Percentiles rank a stretch among this genome's conserved stretches.
Conservation (phyloP, 225 moss, liverwort and hornwort species). For the Climacium dendroides region DNA sequence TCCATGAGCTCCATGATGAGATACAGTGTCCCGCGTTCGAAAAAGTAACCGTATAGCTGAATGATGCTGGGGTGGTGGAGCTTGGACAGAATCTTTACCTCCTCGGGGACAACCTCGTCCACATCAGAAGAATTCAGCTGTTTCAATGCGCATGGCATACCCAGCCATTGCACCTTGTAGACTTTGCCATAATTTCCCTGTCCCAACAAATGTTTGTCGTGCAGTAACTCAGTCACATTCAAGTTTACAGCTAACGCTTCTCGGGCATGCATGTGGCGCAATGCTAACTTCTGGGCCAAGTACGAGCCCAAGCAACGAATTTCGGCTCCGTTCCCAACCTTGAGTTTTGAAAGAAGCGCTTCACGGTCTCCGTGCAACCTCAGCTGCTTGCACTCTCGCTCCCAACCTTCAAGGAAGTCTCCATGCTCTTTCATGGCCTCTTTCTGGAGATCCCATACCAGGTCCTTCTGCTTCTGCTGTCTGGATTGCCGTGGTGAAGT, state of each 20-base stretch:
- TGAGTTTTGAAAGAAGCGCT: slow-evolving; percentile 7
- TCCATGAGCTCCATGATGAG: slow-evolving; percentile 31
- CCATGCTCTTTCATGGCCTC: slow-evolving; percentile 15
- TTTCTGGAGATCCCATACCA: background rate
- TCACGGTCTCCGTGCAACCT: background rate
- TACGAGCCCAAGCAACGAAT: background rate
- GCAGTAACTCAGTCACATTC: background rate
- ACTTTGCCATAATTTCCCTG: slow-evolving; percentile 7
- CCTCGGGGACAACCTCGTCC: background rate
- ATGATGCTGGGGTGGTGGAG: slow-evolving; percentile 30
- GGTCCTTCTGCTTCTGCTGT: slow-evolving; percentile 6
- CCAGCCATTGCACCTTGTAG: slow-evolving; percentile 12
- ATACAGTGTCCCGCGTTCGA: background rate
- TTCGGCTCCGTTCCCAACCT: background rate
- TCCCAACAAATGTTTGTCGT: background rate
- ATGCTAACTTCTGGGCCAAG: slow-evolving; percentile 11
- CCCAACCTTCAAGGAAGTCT: slow-evolving; percentile 10
- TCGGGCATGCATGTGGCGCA: background rate
- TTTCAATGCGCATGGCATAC: slow-evolving; percentile 17
- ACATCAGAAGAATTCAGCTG: background rate
- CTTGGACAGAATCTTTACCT: slow-evolving; percentile 18
- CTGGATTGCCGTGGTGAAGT: background rate
- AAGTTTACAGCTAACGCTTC: background rate
- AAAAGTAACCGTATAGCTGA: slow-evolving; percentile 18
- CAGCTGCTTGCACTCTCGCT: slow-evolving; percentile 1